Conservation (phyloP, 495 filamentous ascomycete species). For the Aspergillus homomorphus region DNA sequence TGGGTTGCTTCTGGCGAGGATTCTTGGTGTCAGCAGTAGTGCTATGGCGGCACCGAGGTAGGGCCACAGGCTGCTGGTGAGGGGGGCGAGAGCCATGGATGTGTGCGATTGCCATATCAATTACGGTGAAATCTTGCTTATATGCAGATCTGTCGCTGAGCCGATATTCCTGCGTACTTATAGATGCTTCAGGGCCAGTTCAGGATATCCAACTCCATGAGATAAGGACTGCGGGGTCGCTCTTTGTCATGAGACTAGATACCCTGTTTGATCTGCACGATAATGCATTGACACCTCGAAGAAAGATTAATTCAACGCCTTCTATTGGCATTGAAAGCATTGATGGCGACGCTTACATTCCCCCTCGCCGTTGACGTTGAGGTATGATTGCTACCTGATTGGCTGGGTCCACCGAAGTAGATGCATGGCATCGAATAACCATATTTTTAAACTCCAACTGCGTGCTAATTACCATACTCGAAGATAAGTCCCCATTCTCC, state of each 20-base stretch:
- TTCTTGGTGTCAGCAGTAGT: no score
- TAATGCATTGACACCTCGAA: neutral
- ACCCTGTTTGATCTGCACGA: neutral
- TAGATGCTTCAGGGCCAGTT: no score
- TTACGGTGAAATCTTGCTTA: no score
- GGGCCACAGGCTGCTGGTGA: neutral
- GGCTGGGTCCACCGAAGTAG: neutral
- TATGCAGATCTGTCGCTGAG: no score
- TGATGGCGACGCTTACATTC: neutral
- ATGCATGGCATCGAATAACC: neutral
- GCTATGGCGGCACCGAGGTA: neutral
- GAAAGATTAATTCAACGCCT: neutral
- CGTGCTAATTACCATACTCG: slow-evolving; percentile 19
- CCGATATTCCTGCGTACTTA: no score
- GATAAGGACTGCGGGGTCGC: neutral
- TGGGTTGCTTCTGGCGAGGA: no score
- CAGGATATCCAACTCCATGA: no score
- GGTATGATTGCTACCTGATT: neutral
- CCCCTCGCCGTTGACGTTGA: no score
- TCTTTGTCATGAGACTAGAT: neutral
- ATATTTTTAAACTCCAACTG: no score
- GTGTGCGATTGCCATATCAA: neutral
- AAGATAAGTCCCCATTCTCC: slow-evolving; percentile 21
- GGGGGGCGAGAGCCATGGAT: neutral
- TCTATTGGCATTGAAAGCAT: neutral